phyloP scores from a whole-genome alignment of 768 basidiomycete genomes.

The Panus rudis region DNA sequence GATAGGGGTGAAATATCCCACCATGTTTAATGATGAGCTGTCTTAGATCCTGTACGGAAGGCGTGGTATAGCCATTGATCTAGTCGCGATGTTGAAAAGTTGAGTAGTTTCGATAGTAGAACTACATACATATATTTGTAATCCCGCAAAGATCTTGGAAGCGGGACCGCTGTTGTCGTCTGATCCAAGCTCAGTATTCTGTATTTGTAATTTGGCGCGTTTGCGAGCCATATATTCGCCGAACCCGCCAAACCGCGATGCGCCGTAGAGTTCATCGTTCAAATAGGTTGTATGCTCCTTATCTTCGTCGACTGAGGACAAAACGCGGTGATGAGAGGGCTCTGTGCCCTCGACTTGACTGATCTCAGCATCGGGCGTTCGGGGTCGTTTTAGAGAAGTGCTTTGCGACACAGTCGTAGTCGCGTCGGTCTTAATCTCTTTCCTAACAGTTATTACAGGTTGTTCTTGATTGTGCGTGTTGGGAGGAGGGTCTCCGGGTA shows the following conservation, averaged over 20 bases:
- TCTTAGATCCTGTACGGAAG: conserved; percentile 80
- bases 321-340: conserved; percentile 5
- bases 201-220: conserved; percentile 82
- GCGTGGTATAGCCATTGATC: conserved; percentile 88
- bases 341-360: conserved; percentile 25
- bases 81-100: conserved; percentile 23
- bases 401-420: conserved; percentile 31
- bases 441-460: conserved; percentile 7
- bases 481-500: conserved; percentile 39
- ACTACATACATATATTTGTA: conserved; percentile 76
- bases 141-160: conserved; percentile 58
- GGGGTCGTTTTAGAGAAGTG: conserved; percentile 33
- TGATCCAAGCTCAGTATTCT: conserved; percentile 44
- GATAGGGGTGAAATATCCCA: conserved; percentile 76
- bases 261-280: conserved; percentile 50
- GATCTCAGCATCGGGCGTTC: conserved; percentile 23
- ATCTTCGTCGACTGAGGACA: conserved; percentile 10
- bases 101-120: not conserved
- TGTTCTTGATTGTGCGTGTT: conserved; percentile 4
- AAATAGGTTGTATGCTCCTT: conserved; percentile 11
- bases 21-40: conserved; percentile 77
- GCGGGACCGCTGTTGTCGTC: conserved; percentile 15
- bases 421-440: conserved; percentile 9
- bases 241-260: conserved; percentile 73
- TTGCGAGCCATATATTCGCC: conserved; percentile 90